Evolutionary conservation across 2,329 filamentous ascomycete genomes (phyloP), one percentile per base, ranked within the genome.

Genomic region (Stylonectria norvegica): DNA sequence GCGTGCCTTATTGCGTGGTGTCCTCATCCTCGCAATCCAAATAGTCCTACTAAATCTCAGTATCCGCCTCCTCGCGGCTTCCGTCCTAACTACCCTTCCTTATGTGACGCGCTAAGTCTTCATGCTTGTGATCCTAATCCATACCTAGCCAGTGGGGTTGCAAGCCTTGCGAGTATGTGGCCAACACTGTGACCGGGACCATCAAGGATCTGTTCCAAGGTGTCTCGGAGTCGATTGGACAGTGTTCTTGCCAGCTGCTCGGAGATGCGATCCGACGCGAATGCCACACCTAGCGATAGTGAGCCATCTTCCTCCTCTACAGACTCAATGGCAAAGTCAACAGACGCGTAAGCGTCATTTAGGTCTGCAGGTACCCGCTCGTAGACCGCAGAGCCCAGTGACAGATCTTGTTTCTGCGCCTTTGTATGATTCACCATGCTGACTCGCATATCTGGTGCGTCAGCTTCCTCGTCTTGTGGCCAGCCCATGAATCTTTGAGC

Each of bases 261-360:
- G 15, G 27, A 15, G 27, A 30, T 30, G 9, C 27, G 27, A 15
- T 30, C 27, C 9, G 14, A 9, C 6, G 27, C 27, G 15, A 30
- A 30, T 30, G 27, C 27, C 6, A 30, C 14, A 14, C 27, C 27
- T 15, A 30, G 6, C 14, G 27, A 30, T 15, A 30, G 27, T 9
- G 27, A 30, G 14, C 27, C 27, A 30, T 30, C 27, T 30, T 30
- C 27, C 27, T 30, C 27, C 14, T 30, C 27, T 30, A 30, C 27
- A 9, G 27, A 10, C 27, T 30, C 27, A 14, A 30, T 30, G 27
- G 27, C 27, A 30, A 30, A 30, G 27, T 30, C 27, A 15, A 30
- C 14, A 15, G 27, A 30, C 15, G 27, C 27, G 27, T 30, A 30
- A 15, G 27, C 9, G 6, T 30, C 6, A 9, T 15, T 15, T 9